Conservation (phyloP, 2,329 filamentous ascomycete genomes). For the Cladophialophora chaetospira region DNA sequence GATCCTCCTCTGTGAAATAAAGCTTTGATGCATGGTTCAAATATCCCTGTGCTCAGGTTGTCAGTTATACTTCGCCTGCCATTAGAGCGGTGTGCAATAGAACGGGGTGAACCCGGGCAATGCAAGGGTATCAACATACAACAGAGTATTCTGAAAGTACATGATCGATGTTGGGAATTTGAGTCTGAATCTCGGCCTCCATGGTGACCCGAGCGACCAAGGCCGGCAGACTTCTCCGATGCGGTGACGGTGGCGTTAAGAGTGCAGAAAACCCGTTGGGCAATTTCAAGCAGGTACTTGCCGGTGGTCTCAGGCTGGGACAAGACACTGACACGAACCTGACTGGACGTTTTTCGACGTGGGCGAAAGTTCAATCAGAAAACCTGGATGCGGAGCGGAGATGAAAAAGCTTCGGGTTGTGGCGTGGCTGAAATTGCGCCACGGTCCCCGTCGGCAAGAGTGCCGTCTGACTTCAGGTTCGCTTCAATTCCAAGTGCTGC, state of each 20-base stretch:
- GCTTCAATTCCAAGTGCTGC: background rate
- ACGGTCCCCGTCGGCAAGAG: too few relatives aligned
- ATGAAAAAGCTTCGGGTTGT: background rate
- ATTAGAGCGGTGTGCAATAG: background rate
- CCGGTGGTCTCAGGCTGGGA: background rate
- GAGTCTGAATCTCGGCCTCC: slow-evolving; percentile 83
- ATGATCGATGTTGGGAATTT: slow-evolving; percentile 84
- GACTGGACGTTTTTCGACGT: background rate
- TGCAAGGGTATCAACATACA: slow-evolving; percentile 38
- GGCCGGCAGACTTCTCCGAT: too few relatives aligned
- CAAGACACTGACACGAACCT: background rate
- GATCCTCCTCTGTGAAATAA: slow-evolving; percentile 73
- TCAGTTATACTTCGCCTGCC: too few relatives aligned
- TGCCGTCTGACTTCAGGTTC: background rate
- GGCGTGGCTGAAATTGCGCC: slow-evolving; percentile 12
- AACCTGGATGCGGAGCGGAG: background rate
- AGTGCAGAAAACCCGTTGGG: background rate
- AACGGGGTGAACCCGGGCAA: background rate
- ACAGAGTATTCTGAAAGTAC: slow-evolving; percentile 89
- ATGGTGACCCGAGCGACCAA: too few relatives aligned
- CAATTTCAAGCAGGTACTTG: background rate
- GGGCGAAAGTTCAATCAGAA: background rate
- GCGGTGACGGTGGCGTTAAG: too few relatives aligned
- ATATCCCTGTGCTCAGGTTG: slow-evolving; percentile 73
- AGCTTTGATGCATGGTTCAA: slow-evolving; percentile 87